Conservation (phyloP, 257 asterid genomes). For the Sherardia arvensis region DNA sequence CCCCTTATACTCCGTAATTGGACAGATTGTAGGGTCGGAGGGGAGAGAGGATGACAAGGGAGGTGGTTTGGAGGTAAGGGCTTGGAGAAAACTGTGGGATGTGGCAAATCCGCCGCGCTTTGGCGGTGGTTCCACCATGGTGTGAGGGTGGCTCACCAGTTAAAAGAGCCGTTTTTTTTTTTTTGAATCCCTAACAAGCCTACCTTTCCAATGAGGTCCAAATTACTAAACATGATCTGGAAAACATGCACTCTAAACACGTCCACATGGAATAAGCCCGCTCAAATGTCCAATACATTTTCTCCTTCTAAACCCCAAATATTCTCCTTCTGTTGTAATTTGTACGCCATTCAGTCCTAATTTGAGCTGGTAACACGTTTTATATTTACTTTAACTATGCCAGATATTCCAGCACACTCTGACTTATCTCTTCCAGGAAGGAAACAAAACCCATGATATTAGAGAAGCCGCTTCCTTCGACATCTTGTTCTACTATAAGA, state of each 20-base stretch:
- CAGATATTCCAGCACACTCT: conserved; percentile 58
- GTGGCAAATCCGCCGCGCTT: too few relatives aligned
- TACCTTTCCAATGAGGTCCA: neutral
- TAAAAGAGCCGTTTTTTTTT: too few relatives aligned
- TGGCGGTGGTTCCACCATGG: too few relatives aligned
- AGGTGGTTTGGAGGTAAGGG: too few relatives aligned
- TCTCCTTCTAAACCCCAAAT: too few relatives aligned
- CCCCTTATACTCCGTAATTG: too few relatives aligned
- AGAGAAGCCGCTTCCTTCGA: conserved; percentile 70
- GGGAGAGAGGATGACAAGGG: too few relatives aligned
- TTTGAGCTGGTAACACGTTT: neutral
- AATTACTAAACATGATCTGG: neutral
- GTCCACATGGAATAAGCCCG: neutral
- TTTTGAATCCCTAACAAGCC: too few relatives aligned
- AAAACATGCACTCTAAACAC: neutral
- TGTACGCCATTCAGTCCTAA: neutral
- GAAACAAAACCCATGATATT: conserved; percentile 85
- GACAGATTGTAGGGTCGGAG: too few relatives aligned
- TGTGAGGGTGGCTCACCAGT: too few relatives aligned
- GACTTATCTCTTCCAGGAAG: conserved; percentile 78
- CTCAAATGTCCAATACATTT: conserved; percentile 1
- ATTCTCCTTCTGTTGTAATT: neutral
- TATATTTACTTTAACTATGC: conserved; percentile 6
- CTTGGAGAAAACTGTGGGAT: too few relatives aligned
- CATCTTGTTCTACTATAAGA: conserved; percentile 96